These are phyloP conservation scores for Chaetomidium leptoderma DNA, from an alignment of 495 filamentous ascomycete genomes.

Conservation along the genomic window DNA sequence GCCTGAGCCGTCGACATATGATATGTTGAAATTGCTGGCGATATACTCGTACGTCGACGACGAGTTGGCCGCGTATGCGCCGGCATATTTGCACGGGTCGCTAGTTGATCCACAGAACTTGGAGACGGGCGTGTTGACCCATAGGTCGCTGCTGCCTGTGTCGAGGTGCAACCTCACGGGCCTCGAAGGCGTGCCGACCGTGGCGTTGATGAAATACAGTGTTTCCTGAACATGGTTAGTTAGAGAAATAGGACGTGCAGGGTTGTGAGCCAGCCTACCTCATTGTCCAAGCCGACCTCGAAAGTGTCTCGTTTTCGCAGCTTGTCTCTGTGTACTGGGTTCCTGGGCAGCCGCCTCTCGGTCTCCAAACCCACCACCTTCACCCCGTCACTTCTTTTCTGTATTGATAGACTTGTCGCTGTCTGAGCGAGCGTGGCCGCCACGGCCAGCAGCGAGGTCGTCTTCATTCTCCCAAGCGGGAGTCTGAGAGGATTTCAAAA, in stretches of 20 bases:
- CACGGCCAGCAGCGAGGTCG: slow-evolving; percentile 19
- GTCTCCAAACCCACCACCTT: slow-evolving; percentile 49
- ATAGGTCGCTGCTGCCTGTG: slow-evolving; percentile 86
- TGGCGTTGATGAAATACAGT: slow-evolving; percentile 68
- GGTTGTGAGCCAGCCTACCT: slow-evolving; percentile 36
- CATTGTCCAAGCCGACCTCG: slow-evolving; percentile 46
- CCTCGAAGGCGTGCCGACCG: slow-evolving; percentile 66
- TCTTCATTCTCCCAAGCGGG: slow-evolving; percentile 18
- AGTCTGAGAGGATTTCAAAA: too few species aligned
- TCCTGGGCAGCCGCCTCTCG: slow-evolving; percentile 37
- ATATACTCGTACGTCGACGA: slow-evolving; percentile 81
- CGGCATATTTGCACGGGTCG: slow-evolving; percentile 53
- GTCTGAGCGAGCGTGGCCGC: slow-evolving; percentile 22
- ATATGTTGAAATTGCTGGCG: slow-evolving; percentile 79
- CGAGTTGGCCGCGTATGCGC: slow-evolving; percentile 65
- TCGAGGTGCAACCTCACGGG: slow-evolving; percentile 65
- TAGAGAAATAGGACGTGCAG: too few species aligned
- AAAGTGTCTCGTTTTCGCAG: slow-evolving; percentile 43
- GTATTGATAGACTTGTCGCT: slow-evolving; percentile 20
- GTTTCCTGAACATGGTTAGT: slow-evolving; percentile 43
- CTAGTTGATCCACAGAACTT: slow-evolving; percentile 48
- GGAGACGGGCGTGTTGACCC: slow-evolving; percentile 70
- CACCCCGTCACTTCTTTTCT: slow-evolving; percentile 24
- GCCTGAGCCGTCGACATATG: slow-evolving; percentile 81
- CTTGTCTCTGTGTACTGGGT: slow-evolving; percentile 42